These are phyloP conservation scores for Tolypocladium paradoxum DNA, from an alignment of 2,329 filamentous ascomycete genomes.

Conservation along the genomic window DNA sequence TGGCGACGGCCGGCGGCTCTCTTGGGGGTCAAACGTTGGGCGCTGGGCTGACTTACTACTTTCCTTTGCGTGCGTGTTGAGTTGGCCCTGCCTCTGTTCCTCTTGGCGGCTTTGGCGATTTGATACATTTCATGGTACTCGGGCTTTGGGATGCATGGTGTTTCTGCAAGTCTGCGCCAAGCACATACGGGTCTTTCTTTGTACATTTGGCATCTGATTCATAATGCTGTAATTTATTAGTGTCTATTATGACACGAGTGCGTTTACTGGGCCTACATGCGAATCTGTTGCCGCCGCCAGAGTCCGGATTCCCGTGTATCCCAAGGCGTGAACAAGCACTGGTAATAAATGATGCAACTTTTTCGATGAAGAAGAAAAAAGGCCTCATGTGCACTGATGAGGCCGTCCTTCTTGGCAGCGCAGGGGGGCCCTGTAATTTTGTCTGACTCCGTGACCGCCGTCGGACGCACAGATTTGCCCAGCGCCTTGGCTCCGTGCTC, in stretches of 20 bases:
- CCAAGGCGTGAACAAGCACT: background rate
- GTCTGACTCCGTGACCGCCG: no score
- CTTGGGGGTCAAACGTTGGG: background rate
- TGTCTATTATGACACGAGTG: conserved; percentile 20
- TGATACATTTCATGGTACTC: background rate
- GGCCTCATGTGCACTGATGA: background rate
- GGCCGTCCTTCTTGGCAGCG: background rate
- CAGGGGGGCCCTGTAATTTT: no score
- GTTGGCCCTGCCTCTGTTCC: background rate
- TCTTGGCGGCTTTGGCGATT: background rate
- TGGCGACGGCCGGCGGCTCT: background rate
- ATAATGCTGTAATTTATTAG: conserved; percentile 35
- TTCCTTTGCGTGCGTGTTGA: conserved; percentile 5
- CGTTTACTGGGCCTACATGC: background rate
- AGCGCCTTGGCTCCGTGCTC: background rate
- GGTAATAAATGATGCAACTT: background rate
- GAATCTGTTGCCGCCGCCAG: no score
- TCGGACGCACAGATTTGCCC: no score
- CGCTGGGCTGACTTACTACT: background rate
- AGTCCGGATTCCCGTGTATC: no score
- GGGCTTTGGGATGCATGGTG: conserved; percentile 4
- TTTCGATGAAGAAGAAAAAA: background rate
- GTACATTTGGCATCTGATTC: conserved; percentile 27
- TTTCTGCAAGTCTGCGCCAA: conserved; percentile 13
- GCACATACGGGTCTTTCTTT: conserved; percentile 11